Conservation (phyloP, 2,329 filamentous ascomycete genomes). For the Venturia pyrina region DNA sequence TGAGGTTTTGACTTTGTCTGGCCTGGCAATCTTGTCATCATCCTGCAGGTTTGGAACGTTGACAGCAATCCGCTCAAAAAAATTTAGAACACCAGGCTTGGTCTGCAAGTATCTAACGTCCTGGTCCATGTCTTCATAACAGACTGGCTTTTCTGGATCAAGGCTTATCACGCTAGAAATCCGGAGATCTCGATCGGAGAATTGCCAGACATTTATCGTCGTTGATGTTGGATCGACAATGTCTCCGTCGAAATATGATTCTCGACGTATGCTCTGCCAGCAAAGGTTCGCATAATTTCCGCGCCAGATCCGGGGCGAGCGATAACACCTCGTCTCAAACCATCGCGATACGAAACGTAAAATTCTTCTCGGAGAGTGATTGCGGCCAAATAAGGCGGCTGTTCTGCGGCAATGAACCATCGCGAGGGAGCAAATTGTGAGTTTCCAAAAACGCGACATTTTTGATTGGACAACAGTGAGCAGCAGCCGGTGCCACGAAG, state of each 20-base stretch:
- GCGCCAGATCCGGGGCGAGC: conserved; percentile 12
- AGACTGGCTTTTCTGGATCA: no score
- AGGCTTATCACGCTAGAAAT: no score
- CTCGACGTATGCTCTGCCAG: conserved; percentile 14
- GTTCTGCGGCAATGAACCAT: conserved; percentile 32
- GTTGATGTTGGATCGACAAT: no score
- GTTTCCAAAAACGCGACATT: conserved; percentile 35
- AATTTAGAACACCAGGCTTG: no score
- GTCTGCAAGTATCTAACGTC: no score
- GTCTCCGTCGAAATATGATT: background rate
- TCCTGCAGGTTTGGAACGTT: background rate
- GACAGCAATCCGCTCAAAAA: background rate
- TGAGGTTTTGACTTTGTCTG: conserved; percentile 18
- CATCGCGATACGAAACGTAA: conserved; percentile 36
- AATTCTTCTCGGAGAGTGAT: conserved; percentile 34
- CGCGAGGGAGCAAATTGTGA: conserved; percentile 33
- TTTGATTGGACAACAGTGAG: conserved; percentile 34
- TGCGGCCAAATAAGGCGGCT: conserved; percentile 32
- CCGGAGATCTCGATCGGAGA: no score
- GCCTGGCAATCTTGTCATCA: conserved; percentile 18
- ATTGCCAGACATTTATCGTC: no score
- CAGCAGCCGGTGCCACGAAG: conserved; percentile 32
- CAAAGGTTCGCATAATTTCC: conserved; percentile 25
- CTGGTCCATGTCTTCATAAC: no score
- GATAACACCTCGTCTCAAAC: conserved; percentile 8